Evolutionary conservation across 2,329 filamentous ascomycete species (phyloP).

Genomic region (Colletotrichum sublineola): DNA sequence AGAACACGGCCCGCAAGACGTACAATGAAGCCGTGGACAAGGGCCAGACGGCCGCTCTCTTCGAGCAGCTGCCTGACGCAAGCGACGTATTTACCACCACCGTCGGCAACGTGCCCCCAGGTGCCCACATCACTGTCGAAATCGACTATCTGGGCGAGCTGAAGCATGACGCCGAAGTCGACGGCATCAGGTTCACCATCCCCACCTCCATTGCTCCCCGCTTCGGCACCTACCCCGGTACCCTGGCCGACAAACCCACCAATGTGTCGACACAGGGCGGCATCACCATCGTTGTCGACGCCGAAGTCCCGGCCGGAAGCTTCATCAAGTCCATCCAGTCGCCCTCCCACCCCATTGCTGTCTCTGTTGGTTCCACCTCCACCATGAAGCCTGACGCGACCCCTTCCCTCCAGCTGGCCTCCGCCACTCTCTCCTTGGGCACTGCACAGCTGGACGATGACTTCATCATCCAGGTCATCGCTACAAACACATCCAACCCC

Average conservation of each 20-base stretch:
- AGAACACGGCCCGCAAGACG: slow-evolving; percentile 68
- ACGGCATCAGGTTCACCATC: slow-evolving; percentile 77
- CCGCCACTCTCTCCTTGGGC: slow-evolving; percentile 69
- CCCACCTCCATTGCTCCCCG: slow-evolving; percentile 76
- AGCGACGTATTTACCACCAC: slow-evolving; percentile 77
- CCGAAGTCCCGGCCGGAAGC: slow-evolving; percentile 64
- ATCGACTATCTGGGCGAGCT: slow-evolving; percentile 78
- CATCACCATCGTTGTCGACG: slow-evolving; percentile 51
- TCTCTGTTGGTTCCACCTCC: slow-evolving; percentile 73
- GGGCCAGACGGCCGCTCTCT: slow-evolving; percentile 73
- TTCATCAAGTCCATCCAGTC: slow-evolving; percentile 74
- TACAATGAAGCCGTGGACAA: slow-evolving; percentile 70
- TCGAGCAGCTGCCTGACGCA: slow-evolving; percentile 71
- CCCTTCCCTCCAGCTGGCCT: slow-evolving; percentile 70
- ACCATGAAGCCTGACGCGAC: slow-evolving; percentile 55
- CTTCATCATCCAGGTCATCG: slow-evolving; percentile 75
- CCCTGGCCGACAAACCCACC: slow-evolving; percentile 45
- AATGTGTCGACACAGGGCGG: slow-evolving; percentile 37
- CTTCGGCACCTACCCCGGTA: slow-evolving; percentile 66
- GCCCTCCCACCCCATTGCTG: slow-evolving; percentile 75
- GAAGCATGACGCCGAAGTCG: slow-evolving; percentile 77
- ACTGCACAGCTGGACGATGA: slow-evolving; percentile 70
- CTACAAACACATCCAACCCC: slow-evolving; percentile 71
- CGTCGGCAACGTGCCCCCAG: slow-evolving; percentile 75
- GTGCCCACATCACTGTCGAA: slow-evolving; percentile 68